Percentiles rank a stretch among this genome's conserved stretches.
phyloP scores from a whole-genome alignment of 805 yeast genomes.

The Ogataea chonburiensis region DNA sequence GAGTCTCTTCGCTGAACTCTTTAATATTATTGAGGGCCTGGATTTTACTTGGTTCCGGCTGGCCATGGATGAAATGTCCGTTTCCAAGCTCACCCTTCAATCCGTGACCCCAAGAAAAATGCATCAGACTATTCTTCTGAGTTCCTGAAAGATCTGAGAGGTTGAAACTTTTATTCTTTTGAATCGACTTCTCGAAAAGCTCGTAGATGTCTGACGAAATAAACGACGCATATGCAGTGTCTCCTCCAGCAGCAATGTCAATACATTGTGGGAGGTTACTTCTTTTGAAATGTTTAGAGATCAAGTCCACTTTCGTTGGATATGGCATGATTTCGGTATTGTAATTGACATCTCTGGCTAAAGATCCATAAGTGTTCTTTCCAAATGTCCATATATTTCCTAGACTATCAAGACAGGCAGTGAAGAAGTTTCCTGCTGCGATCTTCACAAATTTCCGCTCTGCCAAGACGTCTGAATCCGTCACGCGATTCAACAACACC shows the following conservation, averaged over 20 bases:
- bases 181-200: slow-evolving; percentile 33
- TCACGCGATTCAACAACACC: slow-evolving; percentile 51
- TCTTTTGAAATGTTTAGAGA: slow-evolving; percentile 39
- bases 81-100: slow-evolving; percentile 82
- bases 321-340: slow-evolving; percentile 66
- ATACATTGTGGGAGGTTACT: slow-evolving; percentile 46
- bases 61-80: slow-evolving; percentile 72
- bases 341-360: slow-evolving; percentile 67
- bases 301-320: slow-evolving; percentile 55
- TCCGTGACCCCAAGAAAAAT: slow-evolving; percentile 79
- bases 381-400: slow-evolving; percentile 88
- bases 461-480: slow-evolving; percentile 24
- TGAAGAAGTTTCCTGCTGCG: slow-evolving; percentile 73
- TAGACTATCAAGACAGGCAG: slow-evolving; percentile 62
- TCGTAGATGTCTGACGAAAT: slow-evolving; percentile 36
- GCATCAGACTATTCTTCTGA: slow-evolving; percentile 33
- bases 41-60: slow-evolving; percentile 61
- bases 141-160: slow-evolving; percentile 22
- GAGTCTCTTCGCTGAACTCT: slow-evolving; percentile 52
- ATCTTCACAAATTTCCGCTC: slow-evolving; percentile 54
- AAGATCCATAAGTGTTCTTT: slow-evolving; percentile 77
- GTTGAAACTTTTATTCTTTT: slow-evolving; percentile 14
- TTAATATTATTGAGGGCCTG: slow-evolving; percentile 44
- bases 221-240: slow-evolving; percentile 54
- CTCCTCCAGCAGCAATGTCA: slow-evolving; percentile 68